Percentiles rank a stretch among this genome's conserved stretches.
Evolutionary conservation across 2,329 filamentous ascomycete genomes (phyloP).

Genomic region (Cladosporium oxysporum): DNA sequence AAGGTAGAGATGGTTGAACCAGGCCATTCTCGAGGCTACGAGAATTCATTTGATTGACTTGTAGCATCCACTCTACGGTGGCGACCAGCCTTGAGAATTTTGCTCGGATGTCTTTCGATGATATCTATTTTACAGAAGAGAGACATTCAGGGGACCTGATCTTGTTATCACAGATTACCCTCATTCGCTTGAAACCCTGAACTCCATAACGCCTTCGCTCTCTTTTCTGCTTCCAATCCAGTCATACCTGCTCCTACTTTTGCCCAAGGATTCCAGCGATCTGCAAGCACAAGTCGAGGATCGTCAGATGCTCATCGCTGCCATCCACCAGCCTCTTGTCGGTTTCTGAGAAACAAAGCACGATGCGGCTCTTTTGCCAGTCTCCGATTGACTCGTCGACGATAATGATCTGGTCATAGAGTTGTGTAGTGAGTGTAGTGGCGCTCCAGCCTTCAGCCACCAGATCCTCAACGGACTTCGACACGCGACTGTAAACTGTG

Average conservation of each 20-base stretch:
- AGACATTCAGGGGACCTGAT: neutral
- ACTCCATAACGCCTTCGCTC: conserved; percentile 19
- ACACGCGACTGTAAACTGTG: conserved; percentile 70
- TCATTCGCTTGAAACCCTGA: neutral
- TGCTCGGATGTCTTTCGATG: neutral
- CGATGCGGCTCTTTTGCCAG: conserved; percentile 85
- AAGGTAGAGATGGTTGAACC: too few species aligned
- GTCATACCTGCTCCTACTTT: neutral
- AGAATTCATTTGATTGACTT: neutral
- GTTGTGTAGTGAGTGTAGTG: conserved; percentile 78
- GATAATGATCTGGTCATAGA: conserved; percentile 75
- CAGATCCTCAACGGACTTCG: conserved; percentile 82
- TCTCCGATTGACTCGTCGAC: conserved; percentile 83
- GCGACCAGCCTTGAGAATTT: neutral
- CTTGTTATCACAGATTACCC: neutral
- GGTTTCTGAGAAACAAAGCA: conserved; percentile 85
- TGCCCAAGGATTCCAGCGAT: conserved; percentile 48
- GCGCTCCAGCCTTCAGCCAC: conserved; percentile 98
- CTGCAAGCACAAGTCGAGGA: conserved; percentile 80
- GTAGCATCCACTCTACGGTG: neutral
- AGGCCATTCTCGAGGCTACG: neutral
- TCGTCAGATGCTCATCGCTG: conserved; percentile 88
- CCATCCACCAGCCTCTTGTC: conserved; percentile 95
- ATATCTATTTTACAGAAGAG: neutral
- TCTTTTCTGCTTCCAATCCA: too few species aligned